Base-by-base conservation (phyloP, 2,329 filamentous ascomycete genomes). In the Alternaria metachromatica region DNA sequence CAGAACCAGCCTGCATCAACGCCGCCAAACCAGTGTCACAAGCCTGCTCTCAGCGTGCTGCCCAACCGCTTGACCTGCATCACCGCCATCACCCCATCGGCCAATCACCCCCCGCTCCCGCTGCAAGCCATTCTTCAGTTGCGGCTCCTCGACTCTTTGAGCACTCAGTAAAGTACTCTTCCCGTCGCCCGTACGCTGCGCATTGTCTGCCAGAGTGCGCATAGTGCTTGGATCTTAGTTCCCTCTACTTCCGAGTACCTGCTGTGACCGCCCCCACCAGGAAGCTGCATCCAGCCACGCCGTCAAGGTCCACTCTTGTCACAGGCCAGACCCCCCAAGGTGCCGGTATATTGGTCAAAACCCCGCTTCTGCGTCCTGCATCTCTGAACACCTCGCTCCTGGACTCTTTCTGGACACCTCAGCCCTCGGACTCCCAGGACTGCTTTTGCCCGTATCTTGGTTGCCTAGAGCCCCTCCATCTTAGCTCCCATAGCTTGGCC, bases 321-420 rank as follows among this genome's bases (percentile, higher is more conserved):
- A 74, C 68, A 72, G 66, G 71, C 68, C 66, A 63, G 43, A 60
- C 61, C 61, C 55, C 55, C 66, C 64, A 72, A 72, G 76, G 71
- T 77, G 74, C 75, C 75, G 71, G 76, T 78, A 79, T 78, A 78
- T 78, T 79, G 76, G 75, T 74, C 72, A 67, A 68, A 64, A 63
- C 72, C 76, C 76, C 74, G 75, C 73, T 71, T 70, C 71, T 72
- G 68, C 69, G 67, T 73, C 66, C 62, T 71, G 70, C 61, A 63
- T 65, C 64, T 70, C 69, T 68, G 66, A 65, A 60, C 65, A 71
- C 67, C 65, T 66, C 65, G 46, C 67, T 73, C 72, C 69, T 76
- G 71, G 72, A 75, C 72, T 58, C 55, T 59, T 63, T 55, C 63
- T 72, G 70, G 68, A 67, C 70, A 68, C 62, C 65, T 61, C 67